Percentiles rank a stretch among this genome's conserved stretches.
These are phyloP conservation scores for Bacidia rubella DNA, from an alignment of 495 filamentous ascomycete genomes.

Conservation along the genomic window DNA sequence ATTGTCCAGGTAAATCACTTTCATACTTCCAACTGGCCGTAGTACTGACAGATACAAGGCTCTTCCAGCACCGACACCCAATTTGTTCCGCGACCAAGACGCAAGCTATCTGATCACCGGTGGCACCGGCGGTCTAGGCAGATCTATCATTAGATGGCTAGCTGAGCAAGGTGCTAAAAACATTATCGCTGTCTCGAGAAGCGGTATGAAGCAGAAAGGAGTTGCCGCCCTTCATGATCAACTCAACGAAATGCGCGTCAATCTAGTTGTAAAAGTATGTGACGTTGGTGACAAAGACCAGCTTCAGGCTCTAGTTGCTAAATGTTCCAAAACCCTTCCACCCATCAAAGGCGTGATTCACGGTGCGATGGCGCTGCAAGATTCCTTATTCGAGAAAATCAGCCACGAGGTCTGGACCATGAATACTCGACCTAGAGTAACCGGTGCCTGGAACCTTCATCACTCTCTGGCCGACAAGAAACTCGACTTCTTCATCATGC, in stretches of 20 bases:
- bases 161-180: constrained; percentile 19
- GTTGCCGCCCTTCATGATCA: constrained; percentile 15
- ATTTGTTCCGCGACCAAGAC: constrained; percentile 18
- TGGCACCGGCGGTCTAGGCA: constrained; percentile 25
- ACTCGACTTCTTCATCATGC: constrained; percentile 20
- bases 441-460: constrained; percentile 32
- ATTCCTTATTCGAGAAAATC: constrained; percentile 44
- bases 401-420: constrained; percentile 33
- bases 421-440: constrained; percentile 40
- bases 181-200: constrained; percentile 21
- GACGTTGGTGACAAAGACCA: constrained; percentile 14
- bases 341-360: constrained; percentile 41
- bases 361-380: constrained; percentile 31
- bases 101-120: constrained; percentile 26
- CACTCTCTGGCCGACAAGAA: constrained; percentile 20
- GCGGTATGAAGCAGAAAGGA: constrained; percentile 6
- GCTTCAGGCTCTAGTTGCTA: background rate
- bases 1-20: background rate
- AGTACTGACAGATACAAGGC: background rate
- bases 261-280: constrained; percentile 23
- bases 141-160: constrained; percentile 19
- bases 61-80: background rate
- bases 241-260: constrained; percentile 6
- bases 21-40: background rate
- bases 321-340: background rate